These are phyloP conservation scores for Colletotrichum tropicale DNA, from an alignment of 2,329 filamentous ascomycete species.

Conservation along the genomic window DNA sequence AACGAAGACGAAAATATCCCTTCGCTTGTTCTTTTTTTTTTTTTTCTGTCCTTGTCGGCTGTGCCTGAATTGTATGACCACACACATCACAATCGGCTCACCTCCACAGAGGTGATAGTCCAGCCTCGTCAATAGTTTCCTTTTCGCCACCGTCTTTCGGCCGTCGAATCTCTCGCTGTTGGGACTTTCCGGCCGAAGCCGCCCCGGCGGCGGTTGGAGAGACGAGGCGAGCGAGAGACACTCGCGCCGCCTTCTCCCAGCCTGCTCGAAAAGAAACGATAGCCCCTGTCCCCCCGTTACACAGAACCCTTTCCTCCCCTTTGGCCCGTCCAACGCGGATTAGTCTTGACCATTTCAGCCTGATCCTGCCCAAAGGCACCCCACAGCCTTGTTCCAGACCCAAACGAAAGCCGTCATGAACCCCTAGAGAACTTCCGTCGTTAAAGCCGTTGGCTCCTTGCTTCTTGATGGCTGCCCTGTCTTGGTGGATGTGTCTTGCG, in stretches of 20 bases:
- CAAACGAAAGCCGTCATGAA: neutral
- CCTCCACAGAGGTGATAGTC: neutral
- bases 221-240: neutral
- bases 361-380: neutral
- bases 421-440: neutral
- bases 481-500: neutral
- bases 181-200: neutral
- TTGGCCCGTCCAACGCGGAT: neutral
- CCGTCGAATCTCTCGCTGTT: neutral
- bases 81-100: neutral
- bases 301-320: neutral
- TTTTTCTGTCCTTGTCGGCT: neutral
- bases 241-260: accelerated
- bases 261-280: neutral
- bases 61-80: neutral
- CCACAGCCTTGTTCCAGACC: neutral
- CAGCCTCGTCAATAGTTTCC: neutral
- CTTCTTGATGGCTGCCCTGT: neutral
- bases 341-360: neutral
- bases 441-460: neutral
- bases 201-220: neutral
- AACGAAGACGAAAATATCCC: neutral
- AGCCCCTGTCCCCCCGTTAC: neutral
- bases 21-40: neutral
- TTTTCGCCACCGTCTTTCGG: neutral